A percentile compares a stretch with the other conserved stretches of the same genome.
Conservation (phyloP, 176 grass and related monocot species). For the Leersia perrieri region DNA sequence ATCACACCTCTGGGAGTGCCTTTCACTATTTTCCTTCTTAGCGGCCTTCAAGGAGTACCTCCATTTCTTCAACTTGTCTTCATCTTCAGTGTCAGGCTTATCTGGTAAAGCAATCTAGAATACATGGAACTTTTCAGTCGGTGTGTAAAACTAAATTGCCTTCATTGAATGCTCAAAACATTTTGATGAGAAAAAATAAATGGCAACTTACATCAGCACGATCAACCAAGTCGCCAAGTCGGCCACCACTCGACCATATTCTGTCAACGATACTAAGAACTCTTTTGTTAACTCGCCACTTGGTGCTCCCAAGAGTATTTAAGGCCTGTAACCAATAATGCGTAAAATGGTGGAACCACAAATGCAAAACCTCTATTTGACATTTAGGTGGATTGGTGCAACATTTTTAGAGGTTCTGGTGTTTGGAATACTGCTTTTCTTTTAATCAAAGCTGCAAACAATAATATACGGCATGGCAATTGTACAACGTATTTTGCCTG, state of each 20-base stretch:
- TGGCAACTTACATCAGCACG: constrained; percentile 70
- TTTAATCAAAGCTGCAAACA: background rate
- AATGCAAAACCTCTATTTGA: background rate
- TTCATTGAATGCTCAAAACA: background rate
- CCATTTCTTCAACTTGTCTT: constrained; percentile 65
- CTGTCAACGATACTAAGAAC: constrained; percentile 91
- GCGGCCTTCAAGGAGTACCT: constrained; percentile 53
- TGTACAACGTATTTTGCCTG: too few relatives aligned
- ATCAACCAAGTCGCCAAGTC: constrained; percentile 89
- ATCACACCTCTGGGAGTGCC: constrained; percentile 91
- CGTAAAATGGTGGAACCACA: constrained; percentile 10
- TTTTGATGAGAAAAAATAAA: constrained; percentile 17
- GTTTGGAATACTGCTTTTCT: background rate
- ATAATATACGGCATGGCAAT: background rate
- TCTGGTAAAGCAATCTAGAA: constrained; percentile 70
- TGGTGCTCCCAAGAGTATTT: constrained; percentile 88
- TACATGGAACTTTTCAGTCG: constrained; percentile 18
- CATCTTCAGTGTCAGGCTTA: constrained; percentile 87
- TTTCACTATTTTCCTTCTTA: constrained; percentile 85
- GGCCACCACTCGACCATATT: constrained; percentile 91
- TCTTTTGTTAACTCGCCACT: constrained; percentile 93
- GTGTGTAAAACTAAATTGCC: constrained; percentile 1
- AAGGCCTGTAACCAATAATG: constrained; percentile 66
- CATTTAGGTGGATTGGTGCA: background rate
- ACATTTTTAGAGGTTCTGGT: background rate